These are phyloP conservation scores for Starmerella floris DNA, from an alignment of 805 yeast species.

Conservation along the genomic window DNA sequence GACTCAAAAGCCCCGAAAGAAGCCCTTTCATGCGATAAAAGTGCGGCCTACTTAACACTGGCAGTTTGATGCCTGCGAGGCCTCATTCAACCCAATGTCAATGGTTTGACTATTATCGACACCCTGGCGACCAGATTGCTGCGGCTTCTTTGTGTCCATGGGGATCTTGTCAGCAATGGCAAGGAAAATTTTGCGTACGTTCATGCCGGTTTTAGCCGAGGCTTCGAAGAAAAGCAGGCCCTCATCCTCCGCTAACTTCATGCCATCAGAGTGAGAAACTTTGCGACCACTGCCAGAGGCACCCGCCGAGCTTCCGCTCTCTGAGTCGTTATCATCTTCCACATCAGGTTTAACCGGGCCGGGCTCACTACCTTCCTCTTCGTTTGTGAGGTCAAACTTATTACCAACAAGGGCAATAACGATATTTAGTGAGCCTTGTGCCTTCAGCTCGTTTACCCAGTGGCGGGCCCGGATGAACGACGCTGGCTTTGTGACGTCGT, in stretches of 20 bases:
- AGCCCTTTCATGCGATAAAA: no score
- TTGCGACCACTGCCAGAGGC: conserved; percentile 37
- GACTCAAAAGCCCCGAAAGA: no score
- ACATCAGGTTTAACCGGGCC: conserved; percentile 22
- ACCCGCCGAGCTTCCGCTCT: background rate
- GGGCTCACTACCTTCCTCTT: conserved; percentile 22
- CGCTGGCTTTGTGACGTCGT: conserved; percentile 89
- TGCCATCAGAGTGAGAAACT: conserved; percentile 77
- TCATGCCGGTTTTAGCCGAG: conserved; percentile 78
- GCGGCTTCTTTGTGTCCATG: conserved; percentile 26
- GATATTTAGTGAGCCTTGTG: conserved; percentile 85
- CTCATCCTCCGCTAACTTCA: conserved; percentile 79
- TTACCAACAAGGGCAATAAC: conserved; percentile 90
- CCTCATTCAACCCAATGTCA: conserved; percentile 15
- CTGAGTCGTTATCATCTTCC: conserved; percentile 33
- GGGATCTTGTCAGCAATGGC: conserved; percentile 86
- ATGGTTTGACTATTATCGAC: conserved; percentile 16
- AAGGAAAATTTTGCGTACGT: conserved; percentile 81
- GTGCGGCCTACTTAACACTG: conserved; percentile 17
- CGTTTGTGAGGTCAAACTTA: conserved; percentile 66
- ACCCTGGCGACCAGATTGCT: conserved; percentile 21
- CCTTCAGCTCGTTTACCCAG: conserved; percentile 93
- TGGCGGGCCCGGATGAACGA: conserved; percentile 92
- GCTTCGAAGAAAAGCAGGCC: conserved; percentile 84
- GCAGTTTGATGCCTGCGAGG: conserved; percentile 18